phyloP scores from a whole-genome alignment of 2,329 filamentous ascomycete genomes.

The Pseudogymnoascus verrucosus region DNA sequence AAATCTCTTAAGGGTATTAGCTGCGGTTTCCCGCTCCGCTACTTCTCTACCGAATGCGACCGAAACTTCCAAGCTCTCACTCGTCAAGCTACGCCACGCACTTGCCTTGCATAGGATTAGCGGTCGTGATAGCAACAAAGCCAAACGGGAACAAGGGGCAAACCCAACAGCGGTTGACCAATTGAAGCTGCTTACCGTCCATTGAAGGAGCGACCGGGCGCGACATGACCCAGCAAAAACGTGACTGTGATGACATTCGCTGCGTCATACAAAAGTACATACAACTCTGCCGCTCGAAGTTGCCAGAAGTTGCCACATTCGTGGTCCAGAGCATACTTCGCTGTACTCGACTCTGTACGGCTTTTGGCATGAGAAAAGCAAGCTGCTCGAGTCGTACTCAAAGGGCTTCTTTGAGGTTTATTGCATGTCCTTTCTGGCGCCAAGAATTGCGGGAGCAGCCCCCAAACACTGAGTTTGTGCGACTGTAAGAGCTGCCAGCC shows the following conservation, averaged over 20 bases:
- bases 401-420: neutral
- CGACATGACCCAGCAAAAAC: constrained; percentile 7
- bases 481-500: neutral
- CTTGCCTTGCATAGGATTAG: constrained; percentile 16
- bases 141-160: constrained; percentile 5
- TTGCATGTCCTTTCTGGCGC: neutral
- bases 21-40: constrained; percentile 9
- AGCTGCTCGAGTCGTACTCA: neutral
- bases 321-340: neutral
- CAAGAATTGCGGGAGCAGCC: neutral
- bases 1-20: constrained; percentile 11
- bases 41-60: constrained; percentile 10
- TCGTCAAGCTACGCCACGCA: constrained; percentile 17
- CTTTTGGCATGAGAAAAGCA: neutral
- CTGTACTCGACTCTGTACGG: neutral
- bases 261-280: neutral
- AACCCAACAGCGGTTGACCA: constrained; percentile 4
- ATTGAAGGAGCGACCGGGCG: neutral
- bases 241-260: neutral
- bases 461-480: neutral
- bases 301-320: neutral
- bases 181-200: neutral
- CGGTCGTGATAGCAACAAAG: constrained; percentile 7
- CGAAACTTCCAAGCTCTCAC: constrained; percentile 7
- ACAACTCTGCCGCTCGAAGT: neutral